Evolutionary conservation across 371 early-diverging fungal species (phyloP).

Genomic region (Choanephora cucurbitarum): DNA sequence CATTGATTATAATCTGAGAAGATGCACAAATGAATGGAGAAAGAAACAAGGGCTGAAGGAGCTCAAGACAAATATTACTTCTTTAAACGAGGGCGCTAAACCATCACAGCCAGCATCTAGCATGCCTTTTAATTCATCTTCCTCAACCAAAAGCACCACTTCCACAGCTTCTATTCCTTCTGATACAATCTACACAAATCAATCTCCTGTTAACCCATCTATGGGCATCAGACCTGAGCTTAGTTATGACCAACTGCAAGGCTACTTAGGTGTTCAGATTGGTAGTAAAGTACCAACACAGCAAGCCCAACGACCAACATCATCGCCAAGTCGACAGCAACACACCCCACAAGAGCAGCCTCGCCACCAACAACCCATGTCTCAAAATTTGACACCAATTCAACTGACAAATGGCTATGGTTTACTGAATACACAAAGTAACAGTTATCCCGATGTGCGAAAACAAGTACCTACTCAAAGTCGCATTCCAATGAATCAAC

Average conservation of each 20-base stretch:
- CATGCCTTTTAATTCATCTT: no score
- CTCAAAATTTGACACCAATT: background rate
- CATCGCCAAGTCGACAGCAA: background rate
- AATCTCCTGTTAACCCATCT: background rate
- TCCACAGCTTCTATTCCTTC: background rate
- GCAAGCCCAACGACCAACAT: background rate
- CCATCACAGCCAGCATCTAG: background rate
- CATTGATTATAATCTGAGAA: slow-evolving; percentile 45
- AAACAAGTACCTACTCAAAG: background rate
- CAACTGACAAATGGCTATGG: slow-evolving; percentile 20
- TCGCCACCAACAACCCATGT: background rate
- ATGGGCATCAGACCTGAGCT: background rate
- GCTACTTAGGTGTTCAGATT: slow-evolving; percentile 13
- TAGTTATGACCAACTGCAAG: slow-evolving; percentile 11
- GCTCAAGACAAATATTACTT: slow-evolving; percentile 6
- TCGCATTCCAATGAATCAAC: background rate
- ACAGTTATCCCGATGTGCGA: background rate
- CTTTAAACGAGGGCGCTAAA: background rate
- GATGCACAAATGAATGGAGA: slow-evolving; percentile 40
- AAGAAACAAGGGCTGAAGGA: slow-evolving; percentile 35
- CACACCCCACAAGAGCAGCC: background rate
- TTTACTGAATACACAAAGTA: background rate
- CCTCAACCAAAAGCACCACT: background rate
- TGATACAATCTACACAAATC: background rate
- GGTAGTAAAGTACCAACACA: background rate